Percentiles rank a stretch among this genome's conserved stretches.
Evolutionary conservation across 1,139 yeast species (phyloP).

Genomic region (Blastobotrys malaysiensis): DNA sequence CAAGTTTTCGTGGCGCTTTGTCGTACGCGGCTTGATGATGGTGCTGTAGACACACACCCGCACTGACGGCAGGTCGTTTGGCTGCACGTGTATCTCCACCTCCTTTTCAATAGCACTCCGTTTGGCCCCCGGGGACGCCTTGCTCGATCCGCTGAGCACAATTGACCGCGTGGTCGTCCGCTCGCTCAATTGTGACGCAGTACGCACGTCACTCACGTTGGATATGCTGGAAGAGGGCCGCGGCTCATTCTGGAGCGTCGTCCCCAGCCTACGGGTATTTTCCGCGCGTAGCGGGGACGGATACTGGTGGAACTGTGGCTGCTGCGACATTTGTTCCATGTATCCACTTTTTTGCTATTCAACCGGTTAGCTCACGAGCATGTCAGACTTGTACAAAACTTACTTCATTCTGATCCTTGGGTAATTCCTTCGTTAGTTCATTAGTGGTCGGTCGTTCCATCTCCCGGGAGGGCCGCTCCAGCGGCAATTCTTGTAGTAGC

Average conservation of each 20-base stretch:
- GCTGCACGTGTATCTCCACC: conserved; percentile 1
- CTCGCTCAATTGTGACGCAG: neutral
- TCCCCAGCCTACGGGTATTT: neutral
- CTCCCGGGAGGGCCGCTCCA: neutral
- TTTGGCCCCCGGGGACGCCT: neutral
- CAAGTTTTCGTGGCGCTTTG: neutral
- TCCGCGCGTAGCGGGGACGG: neutral
- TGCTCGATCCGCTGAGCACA: neutral
- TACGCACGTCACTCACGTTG: neutral
- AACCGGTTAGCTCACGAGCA: neutral
- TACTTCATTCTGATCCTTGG: neutral
- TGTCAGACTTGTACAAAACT: neutral
- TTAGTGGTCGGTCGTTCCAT: neutral
- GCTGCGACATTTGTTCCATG: neutral
- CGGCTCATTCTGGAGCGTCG: conserved; percentile 1
- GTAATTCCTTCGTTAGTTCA: neutral
- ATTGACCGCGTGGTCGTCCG: conserved; percentile 1
- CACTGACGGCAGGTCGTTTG: conserved; percentile 9
- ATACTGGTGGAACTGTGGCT: neutral
- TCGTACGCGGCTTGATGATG: neutral
- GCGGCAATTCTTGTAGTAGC: neutral
- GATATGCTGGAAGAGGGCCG: conserved; percentile 3
- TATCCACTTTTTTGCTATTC: neutral
- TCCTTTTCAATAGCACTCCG: neutral
- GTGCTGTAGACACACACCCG: conserved; percentile 6